Evolutionary conservation across 2,329 filamentous ascomycete genomes (phyloP).

Genomic region (Dryadomyces sulphureus): DNA sequence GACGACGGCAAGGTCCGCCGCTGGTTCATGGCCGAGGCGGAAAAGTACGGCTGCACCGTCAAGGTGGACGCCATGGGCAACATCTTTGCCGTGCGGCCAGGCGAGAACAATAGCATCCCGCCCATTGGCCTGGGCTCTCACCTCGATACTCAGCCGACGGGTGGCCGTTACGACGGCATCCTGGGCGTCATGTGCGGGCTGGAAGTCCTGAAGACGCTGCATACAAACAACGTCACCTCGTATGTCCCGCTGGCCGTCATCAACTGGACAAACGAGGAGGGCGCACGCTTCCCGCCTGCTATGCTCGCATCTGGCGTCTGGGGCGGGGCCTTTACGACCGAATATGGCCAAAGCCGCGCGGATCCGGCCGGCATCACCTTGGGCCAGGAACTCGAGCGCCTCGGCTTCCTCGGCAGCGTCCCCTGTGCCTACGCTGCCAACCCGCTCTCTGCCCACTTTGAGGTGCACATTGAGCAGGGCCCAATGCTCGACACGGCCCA

Average conservation of each 20-base stretch:
- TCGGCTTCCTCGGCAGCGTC: constrained; percentile 52
- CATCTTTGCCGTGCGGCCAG: constrained; percentile 58
- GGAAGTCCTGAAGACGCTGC: constrained; percentile 53
- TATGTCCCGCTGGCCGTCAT: constrained; percentile 59
- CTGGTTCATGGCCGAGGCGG: constrained; percentile 56
- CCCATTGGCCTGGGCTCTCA: constrained; percentile 55
- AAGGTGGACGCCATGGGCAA: constrained; percentile 67
- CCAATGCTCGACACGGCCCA: constrained; percentile 52
- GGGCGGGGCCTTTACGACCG: constrained; percentile 26
- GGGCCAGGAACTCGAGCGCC: constrained; percentile 47
- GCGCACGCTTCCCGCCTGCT: constrained; percentile 61
- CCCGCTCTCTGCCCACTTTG: constrained; percentile 64
- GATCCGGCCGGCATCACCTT: constrained; percentile 11
- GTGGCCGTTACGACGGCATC: constrained; percentile 64
- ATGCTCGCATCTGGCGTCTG: constrained; percentile 66
- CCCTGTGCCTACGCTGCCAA: constrained; percentile 41
- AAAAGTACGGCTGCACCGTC: constrained; percentile 49
- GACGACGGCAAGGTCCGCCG: constrained; percentile 57
- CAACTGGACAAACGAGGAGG: constrained; percentile 76
- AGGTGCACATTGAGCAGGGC: constrained; percentile 75
- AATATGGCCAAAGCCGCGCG: neutral
- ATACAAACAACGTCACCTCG: constrained; percentile 53
- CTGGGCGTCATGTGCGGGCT: constrained; percentile 59
- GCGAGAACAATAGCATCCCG: constrained; percentile 50
- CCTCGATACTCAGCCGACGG: constrained; percentile 47